Evolutionary conservation across 305 asterid species (phyloP), one percentile per base, ranked within the genome.

Genomic region (Fraxinus sp.): DNA sequence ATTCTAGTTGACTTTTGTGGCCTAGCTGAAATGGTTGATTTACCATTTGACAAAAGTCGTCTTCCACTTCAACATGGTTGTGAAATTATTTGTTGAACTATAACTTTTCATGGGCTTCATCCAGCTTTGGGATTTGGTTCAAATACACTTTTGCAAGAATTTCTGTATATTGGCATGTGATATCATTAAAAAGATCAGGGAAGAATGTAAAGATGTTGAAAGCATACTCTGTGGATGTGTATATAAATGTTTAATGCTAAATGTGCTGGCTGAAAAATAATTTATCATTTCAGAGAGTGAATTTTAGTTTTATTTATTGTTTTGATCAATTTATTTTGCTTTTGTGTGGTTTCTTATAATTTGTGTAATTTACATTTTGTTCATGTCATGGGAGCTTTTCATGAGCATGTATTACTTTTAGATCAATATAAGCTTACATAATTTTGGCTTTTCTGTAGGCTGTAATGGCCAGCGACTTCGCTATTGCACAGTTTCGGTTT

Each of bases 391-490:
- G 35, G 35, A 9, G 73, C 16, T 64, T 64, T 64, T 9, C 35
- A 64, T 80, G 71, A 62, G 39, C 76, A 77, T 18, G 68, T 37
- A 28, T 41, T 77, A 72, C 57, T 80, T 70, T 73, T 26, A 9
- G 81, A 24, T 57, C 37, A 79, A 78, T 78, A 85, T 79, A 72
- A 77, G 76, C 81, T 86, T 72, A 86, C 87, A 82, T 57, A 86
- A 78, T 80, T 33, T 82, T 64, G 88, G 85, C 88, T 86, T 83
- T 81, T 24, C 86, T 90, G 90, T 97, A 95, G 98, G 98, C 99
- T 78, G 99, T 95, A 86, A 95, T 95, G 99, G 94, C 99, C 73
- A 95, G 99, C 73, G 99, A 95, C 90, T 93, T 95, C 83, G 86
- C 99, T 5, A 89, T 95, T 62, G 98, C 99, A 59, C 99, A 95